Percentiles rank a stretch among this genome's conserved stretches.
Conservation (phyloP, 495 filamentous ascomycete genomes). For the Tuber melanosporum region DNA sequence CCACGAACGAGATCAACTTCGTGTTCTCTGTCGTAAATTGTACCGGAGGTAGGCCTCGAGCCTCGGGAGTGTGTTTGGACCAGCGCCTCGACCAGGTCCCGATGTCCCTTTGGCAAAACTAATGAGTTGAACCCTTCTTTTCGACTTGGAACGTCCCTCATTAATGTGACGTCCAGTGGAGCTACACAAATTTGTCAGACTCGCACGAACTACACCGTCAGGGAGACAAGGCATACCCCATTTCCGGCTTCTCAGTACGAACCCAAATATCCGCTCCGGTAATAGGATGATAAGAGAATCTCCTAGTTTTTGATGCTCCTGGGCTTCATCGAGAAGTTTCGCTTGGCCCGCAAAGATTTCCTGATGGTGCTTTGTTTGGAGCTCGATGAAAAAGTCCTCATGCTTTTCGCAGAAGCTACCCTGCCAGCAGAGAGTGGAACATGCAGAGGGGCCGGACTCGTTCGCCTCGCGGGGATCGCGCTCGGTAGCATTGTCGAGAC, state of each 20-base stretch:
- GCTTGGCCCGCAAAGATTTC: neutral
- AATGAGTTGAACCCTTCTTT: constrained; percentile 13
- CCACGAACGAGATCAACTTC: neutral
- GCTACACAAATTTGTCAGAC: constrained; percentile 5
- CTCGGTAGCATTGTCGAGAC: neutral
- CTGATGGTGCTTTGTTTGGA: neutral
- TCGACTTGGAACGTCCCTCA: neutral
- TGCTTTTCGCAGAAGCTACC: neutral
- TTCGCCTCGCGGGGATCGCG: neutral
- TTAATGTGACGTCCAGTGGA: neutral
- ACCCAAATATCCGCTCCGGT: neutral
- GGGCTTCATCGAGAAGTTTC: neutral
- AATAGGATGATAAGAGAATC: neutral
- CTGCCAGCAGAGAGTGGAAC: neutral
- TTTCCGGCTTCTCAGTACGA: constrained; percentile 10
- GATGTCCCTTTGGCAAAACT: constrained; percentile 14
- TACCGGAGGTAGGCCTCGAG: neutral
- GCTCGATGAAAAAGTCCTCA: neutral
- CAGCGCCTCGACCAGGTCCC: constrained; percentile 6
- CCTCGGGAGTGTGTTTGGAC: constrained; percentile 6
- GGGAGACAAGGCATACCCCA: neutral
- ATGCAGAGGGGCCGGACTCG: neutral
- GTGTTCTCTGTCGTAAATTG: neutral
- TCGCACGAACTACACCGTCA: neutral
- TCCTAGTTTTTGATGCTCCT: neutral